A percentile compares a stretch with the other conserved stretches of the same genome.
Conservation (phyloP, 148 eudicot genomes). For the Polygonum aviculare region DNA sequence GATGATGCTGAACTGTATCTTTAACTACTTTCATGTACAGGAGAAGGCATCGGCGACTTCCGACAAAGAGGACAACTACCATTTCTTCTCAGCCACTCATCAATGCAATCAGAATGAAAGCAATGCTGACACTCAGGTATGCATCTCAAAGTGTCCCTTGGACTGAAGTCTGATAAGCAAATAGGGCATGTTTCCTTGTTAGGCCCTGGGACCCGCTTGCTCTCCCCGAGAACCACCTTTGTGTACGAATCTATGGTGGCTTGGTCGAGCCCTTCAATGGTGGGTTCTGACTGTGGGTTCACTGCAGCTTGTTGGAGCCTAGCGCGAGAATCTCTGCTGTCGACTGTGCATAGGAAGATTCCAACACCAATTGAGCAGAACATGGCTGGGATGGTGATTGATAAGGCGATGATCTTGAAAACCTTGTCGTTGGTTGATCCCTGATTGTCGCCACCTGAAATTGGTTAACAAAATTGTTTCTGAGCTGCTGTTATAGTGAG, state of each 20-base stretch:
- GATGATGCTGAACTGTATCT: background rate
- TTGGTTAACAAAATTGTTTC: background rate
- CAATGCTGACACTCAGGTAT: constrained; percentile 77
- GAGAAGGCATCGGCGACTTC: constrained; percentile 25
- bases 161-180: constrained; percentile 62
- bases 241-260: constrained; percentile 71
- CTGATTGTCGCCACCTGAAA: constrained; percentile 13
- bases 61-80: constrained; percentile 80
- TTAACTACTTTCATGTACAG: constrained; percentile 4
- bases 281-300: background rate
- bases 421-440: constrained; percentile 19
- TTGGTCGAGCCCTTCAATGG: constrained; percentile 54
- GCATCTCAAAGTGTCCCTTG: constrained; percentile 50
- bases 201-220: constrained; percentile 64
- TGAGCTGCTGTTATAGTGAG: background rate
- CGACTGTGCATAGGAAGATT: constrained; percentile 24
- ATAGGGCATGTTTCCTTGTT: constrained; percentile 61
- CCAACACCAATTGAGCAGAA: constrained; percentile 29
- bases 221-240: constrained; percentile 67
- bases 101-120: constrained; percentile 85
- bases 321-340: constrained; percentile 16
- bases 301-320: constrained; percentile 10
- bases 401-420: constrained; percentile 43
- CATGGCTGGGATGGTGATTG: constrained; percentile 50
- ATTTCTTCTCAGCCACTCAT: constrained; percentile 62